Base-by-base conservation (phyloP, 2,329 filamentous ascomycete genomes). In the Fusarium sp. region DNA sequence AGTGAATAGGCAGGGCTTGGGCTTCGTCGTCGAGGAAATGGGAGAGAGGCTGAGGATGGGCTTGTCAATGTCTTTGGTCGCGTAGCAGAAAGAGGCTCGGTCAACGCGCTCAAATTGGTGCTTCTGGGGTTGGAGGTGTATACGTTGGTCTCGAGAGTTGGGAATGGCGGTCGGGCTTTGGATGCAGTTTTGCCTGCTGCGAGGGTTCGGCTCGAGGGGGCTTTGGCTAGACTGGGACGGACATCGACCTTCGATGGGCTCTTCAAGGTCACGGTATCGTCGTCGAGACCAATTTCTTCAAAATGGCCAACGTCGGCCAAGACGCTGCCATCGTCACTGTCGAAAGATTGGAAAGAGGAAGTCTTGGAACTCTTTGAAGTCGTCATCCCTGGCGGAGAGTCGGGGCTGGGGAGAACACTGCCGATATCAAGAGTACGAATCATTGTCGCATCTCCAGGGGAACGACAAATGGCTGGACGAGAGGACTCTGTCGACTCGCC, bases 201-300 rank as follows among this genome's bases (percentile, higher is more conserved):
- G 14, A 80, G 77, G 47, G 75, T 78, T 50, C 78, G 79, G 54
- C 71, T 76, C n/a, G 70, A 58, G 27, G 77, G 68, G 31, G 65
- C 79, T 73, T 78, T 82, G 62, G 68, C 70, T 52, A 72, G 42
- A 59, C 75, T 56, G 77, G 80, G 57, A 76, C 81, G 70, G 58
- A 85, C 77, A 68, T 86, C 83, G 57, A 84, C 79, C 38, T 84
- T 81, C 41, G 83, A 85, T 13, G 83, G 84, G 41, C 84, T 79
- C 68, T 86, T 87, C 71, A 88, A 88, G 39, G 88, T 87, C 80
- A 81, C 62, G 73, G 76, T 63, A 76, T 80, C 86, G 69, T 94
- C 91, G 75, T 94, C 92, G 35, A 98, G 89, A 17, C 93, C 94
- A 79, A 98, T 97, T 73, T 98, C 95, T 80, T 98, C 95, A 77